Conservation (phyloP, 257 asterid genomes). For the Leonotis leonurus region DNA sequence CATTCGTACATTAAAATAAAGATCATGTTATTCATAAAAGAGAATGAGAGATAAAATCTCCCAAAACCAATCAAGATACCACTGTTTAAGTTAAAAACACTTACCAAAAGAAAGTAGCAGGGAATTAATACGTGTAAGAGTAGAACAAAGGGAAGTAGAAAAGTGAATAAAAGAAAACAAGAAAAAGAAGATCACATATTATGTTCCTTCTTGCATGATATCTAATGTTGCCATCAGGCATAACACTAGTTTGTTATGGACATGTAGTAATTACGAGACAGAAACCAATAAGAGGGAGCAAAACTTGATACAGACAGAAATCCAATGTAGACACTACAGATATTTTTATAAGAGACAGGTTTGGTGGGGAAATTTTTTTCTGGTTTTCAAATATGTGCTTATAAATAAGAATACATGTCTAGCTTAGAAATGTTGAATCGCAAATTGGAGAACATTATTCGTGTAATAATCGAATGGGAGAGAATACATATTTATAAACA, state of each 20-base stretch:
- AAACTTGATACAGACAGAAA: neutral
- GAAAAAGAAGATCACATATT: neutral
- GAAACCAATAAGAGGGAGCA: no score
- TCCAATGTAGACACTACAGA: neutral
- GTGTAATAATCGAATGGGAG: no score
- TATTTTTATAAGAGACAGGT: no score
- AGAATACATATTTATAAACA: no score
- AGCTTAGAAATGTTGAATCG: no score
- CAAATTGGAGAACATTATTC: no score
- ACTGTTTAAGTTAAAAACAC: neutral
- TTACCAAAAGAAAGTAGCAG: neutral
- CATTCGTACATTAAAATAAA: conserved; percentile 23
- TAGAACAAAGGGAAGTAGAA: neutral
- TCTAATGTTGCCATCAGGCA: neutral
- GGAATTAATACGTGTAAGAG: neutral
- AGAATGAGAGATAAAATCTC: conserved; percentile 3
- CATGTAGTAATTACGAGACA: no score
- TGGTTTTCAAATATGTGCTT: no score
- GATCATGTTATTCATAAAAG: neutral
- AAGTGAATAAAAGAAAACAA: neutral
- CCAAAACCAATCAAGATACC: neutral
- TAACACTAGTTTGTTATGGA: neutral
- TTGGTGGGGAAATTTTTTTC: no score
- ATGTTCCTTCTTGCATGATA: neutral
- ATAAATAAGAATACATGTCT: no score